These are phyloP conservation scores for Caloboletus firmus DNA, from an alignment of 1,284 basidiomycete genomes.

Conservation along the genomic window DNA sequence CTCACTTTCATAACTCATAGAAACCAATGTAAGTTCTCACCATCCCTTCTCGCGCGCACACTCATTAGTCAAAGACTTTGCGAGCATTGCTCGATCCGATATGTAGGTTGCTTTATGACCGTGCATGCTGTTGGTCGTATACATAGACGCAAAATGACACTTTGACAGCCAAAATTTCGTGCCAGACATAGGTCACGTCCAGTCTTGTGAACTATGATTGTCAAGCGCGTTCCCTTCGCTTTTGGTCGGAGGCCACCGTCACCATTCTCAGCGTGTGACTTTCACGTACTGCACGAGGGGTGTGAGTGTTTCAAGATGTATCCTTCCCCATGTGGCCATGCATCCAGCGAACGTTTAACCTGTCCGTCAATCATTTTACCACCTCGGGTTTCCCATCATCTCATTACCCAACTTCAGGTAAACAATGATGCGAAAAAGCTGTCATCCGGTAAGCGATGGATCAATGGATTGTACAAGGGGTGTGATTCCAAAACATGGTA, in stretches of 20 bases:
- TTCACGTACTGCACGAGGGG: background rate
- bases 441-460: background rate
- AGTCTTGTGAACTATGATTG: background rate
- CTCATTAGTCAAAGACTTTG: background rate
- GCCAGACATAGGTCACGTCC: too few species aligned
- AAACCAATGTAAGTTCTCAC: background rate
- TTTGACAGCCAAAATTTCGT: background rate
- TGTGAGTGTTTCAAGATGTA: background rate
- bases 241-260: background rate
- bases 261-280: background rate
- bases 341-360: background rate
- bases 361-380: background rate
- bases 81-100: background rate
- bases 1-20: background rate
- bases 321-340: background rate
- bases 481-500: background rate
- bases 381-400: background rate
- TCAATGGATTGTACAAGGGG: background rate
- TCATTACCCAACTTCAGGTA: background rate
- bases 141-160: background rate
- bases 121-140: background rate
- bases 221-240: background rate
- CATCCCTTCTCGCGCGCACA: background rate
- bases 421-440: background rate
- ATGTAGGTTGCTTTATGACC: background rate